Evolutionary conservation across 2,329 filamentous ascomycete species (phyloP).

Genomic region (Aspergillus unguis): DNA sequence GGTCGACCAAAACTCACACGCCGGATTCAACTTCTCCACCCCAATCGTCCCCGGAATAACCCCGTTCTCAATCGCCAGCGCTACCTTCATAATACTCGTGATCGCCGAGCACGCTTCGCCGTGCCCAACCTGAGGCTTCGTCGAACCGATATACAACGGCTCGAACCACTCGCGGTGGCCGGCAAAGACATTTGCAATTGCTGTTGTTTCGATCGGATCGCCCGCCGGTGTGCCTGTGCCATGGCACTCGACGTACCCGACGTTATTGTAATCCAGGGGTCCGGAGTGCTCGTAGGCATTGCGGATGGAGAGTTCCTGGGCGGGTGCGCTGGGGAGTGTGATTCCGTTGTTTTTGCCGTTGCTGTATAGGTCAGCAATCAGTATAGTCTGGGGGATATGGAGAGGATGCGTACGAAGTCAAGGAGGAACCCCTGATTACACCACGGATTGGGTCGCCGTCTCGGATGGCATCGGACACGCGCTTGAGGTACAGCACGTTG

Average conservation of each 20-base stretch:
- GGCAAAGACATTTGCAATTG: slow-evolving; percentile 16
- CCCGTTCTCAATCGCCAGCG: slow-evolving; percentile 21
- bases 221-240: slow-evolving; percentile 42
- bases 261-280: slow-evolving; percentile 24
- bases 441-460: slow-evolving; percentile 20
- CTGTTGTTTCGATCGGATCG: slow-evolving; percentile 31
- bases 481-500: slow-evolving; percentile 33
- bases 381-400: not conserved
- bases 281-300: slow-evolving; percentile 36
- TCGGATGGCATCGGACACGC: slow-evolving; percentile 25
- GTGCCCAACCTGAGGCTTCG: slow-evolving; percentile 30
- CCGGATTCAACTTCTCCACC: slow-evolving; percentile 19
- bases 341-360: slow-evolving; percentile 21
- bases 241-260: slow-evolving; percentile 42
- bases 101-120: slow-evolving; percentile 24
- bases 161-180: not conserved
- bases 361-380: slow-evolving; percentile 11
- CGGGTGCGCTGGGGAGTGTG: slow-evolving; percentile 25
- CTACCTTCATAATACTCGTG: slow-evolving; percentile 23
- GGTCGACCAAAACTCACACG: not conserved
- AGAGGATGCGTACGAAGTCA: slow-evolving; percentile 14
- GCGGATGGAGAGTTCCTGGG: slow-evolving; percentile 41
- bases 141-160: slow-evolving; percentile 18
- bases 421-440: slow-evolving; percentile 14
- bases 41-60: slow-evolving; percentile 24